Conservation (phyloP, 352 stramenopile species). For the Peronospora farinosa region DNA sequence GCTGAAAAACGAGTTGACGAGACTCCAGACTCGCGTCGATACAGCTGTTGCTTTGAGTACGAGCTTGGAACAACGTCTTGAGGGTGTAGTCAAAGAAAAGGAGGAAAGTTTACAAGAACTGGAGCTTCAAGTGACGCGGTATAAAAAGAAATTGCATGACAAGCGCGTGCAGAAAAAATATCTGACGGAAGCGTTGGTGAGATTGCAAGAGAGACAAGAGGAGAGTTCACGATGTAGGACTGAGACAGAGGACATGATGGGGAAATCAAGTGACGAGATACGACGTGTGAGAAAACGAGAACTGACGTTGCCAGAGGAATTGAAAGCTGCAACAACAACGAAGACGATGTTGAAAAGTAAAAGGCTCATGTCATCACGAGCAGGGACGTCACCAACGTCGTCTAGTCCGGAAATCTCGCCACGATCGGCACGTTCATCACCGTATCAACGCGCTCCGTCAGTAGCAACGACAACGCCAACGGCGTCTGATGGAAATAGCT, state of each 20-base stretch:
- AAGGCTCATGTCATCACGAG: constrained; percentile 20
- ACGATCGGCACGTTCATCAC: constrained; percentile 23
- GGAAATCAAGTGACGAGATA: constrained; percentile 6
- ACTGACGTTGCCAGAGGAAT: constrained; percentile 30
- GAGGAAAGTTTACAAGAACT: constrained; percentile 29
- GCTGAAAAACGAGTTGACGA: constrained; percentile 36
- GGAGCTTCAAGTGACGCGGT: constrained; percentile 30
- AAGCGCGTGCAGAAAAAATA: constrained; percentile 55
- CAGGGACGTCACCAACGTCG: constrained; percentile 46
- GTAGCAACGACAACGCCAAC: constrained; percentile 21
- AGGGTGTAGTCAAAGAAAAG: constrained; percentile 41
- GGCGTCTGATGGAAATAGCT: constrained; percentile 23
- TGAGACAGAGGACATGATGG: not conserved
- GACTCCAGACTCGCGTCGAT: constrained; percentile 47
- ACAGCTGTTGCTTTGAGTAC: constrained; percentile 36
- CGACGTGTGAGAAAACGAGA: constrained; percentile 31
- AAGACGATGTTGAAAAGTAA: constrained; percentile 30
- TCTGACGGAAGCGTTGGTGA: constrained; percentile 46
- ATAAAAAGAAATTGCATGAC: constrained; percentile 45
- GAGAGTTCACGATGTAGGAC: not conserved
- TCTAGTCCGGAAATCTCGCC: constrained; percentile 50
- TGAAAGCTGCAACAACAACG: constrained; percentile 14
- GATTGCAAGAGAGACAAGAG: constrained; percentile 22
- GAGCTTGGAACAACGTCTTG: constrained; percentile 49
- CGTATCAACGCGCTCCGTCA: constrained; percentile 29